These are phyloP conservation scores for Penicillium sp. DNA, from an alignment of 2,329 filamentous ascomycete species.

Conservation along the genomic window DNA sequence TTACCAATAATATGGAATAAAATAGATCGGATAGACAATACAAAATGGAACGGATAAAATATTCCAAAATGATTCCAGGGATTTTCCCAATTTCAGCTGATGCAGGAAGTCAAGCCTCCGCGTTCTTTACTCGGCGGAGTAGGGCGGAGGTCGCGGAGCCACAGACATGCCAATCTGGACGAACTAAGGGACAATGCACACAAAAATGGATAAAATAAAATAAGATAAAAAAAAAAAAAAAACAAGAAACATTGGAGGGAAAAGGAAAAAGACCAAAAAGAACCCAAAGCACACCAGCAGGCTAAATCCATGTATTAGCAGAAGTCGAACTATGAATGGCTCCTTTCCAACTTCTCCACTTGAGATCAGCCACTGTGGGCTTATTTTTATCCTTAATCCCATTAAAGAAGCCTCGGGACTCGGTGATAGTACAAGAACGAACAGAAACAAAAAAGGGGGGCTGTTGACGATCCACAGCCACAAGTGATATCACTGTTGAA, in stretches of 20 bases:
- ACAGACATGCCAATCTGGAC: conserved; percentile 5
- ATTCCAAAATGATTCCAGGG: not conserved
- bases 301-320: conserved; percentile 1
- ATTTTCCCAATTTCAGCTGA: conserved; percentile 2
- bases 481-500: not conserved
- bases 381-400: conserved; percentile 16
- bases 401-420: conserved; percentile 11
- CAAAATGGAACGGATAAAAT: not conserved
- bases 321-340: conserved; percentile 5
- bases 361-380: conserved; percentile 9
- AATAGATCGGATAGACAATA: not conserved
- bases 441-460: not conserved
- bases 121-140: not conserved
- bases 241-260: not conserved
- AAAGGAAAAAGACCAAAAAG: not conserved
- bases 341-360: conserved; percentile 7
- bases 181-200: not conserved
- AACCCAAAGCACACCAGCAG: not conserved
- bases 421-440: not conserved
- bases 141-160: conserved; percentile 3
- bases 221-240: not conserved
- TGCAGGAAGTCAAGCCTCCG: conserved; percentile 7
- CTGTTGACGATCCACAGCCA: not conserved
- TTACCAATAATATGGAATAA: not conserved
- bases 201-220: not conserved